phyloP scores from a whole-genome alignment of 805 yeast species.

The Spathaspora gorwiae region DNA sequence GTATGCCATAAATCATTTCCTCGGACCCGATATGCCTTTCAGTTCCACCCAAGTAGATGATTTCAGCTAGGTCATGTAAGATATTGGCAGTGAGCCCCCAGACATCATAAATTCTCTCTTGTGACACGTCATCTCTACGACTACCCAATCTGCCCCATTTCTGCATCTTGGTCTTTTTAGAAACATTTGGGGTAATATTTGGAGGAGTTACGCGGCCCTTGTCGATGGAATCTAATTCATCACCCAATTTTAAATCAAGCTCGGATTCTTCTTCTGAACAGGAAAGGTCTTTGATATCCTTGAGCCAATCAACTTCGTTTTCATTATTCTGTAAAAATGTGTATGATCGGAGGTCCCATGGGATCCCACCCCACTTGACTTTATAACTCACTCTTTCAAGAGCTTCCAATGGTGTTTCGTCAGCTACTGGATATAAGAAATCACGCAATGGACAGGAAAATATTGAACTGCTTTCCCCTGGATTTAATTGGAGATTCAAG shows the following conservation, averaged over 20 bases:
- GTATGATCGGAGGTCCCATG: slow-evolving; percentile 61
- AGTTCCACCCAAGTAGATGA: slow-evolving; percentile 31
- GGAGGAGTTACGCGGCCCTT: slow-evolving; percentile 6
- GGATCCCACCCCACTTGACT: slow-evolving; percentile 68
- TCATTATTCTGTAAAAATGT: slow-evolving; percentile 52
- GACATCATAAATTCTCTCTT: slow-evolving; percentile 57
- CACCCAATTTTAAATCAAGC: slow-evolving; percentile 10
- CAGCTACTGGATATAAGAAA: slow-evolving; percentile 34
- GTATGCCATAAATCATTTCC: slow-evolving; percentile 55
- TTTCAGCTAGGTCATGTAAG: slow-evolving; percentile 62
- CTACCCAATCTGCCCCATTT: slow-evolving; percentile 40
- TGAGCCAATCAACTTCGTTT: slow-evolving; percentile 61
- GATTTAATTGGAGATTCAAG: slow-evolving; percentile 47
- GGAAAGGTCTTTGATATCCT: slow-evolving; percentile 49
- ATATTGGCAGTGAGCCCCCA: slow-evolving; percentile 86
- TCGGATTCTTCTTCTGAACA: slow-evolving; percentile 41
- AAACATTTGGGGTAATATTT: slow-evolving; percentile 1
- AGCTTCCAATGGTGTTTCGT: slow-evolving; percentile 21
- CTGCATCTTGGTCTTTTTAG: slow-evolving; percentile 14
- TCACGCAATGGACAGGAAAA: slow-evolving; percentile 70
- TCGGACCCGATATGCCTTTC: slow-evolving; percentile 52
- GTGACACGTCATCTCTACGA: slow-evolving; percentile 30
- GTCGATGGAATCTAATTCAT: slow-evolving; percentile 11
- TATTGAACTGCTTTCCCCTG: slow-evolving; percentile 71
- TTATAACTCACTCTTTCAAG: slow-evolving; percentile 27